Percentiles rank a stretch among this genome's conserved stretches.
Conservation (phyloP, 139 green algal genomes). For the Pseudopediastrum boryanum region DNA sequence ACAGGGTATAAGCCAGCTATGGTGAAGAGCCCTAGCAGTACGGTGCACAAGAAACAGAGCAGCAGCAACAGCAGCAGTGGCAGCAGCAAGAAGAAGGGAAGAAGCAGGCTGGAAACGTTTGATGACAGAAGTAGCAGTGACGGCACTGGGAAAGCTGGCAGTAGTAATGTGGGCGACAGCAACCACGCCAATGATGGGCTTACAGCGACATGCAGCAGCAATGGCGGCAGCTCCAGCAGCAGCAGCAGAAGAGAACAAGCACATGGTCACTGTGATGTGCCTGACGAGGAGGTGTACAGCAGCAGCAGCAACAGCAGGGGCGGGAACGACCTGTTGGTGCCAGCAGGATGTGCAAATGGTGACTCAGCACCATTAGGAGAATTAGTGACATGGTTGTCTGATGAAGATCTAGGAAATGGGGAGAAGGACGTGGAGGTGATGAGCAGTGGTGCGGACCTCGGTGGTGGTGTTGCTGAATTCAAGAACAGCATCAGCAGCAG, state of each 20-base stretch:
- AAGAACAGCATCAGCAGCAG: constrained; percentile 1
- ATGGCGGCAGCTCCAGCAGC: background rate
- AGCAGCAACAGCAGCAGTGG: constrained; percentile 9
- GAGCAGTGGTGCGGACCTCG: too few relatives aligned
- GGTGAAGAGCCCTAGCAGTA: background rate
- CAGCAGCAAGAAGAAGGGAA: too few relatives aligned
- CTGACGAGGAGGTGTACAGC: background rate
- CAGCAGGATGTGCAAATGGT: background rate
- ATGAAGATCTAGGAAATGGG: background rate
- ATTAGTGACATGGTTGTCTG: background rate
- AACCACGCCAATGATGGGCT: background rate
- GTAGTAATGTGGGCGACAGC: background rate
- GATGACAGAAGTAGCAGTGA: too few relatives aligned
- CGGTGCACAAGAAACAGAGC: too few relatives aligned
- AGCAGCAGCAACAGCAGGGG: background rate
- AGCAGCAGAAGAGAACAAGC: background rate
- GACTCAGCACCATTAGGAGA: background rate
- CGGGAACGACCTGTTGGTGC: background rate
- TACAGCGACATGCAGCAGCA: too few relatives aligned
- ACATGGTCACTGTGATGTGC: background rate
- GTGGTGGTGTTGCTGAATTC: too few relatives aligned
- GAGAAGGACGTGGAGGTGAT: too few relatives aligned
- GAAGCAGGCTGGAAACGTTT: too few relatives aligned
- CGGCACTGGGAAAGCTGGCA: too few relatives aligned
- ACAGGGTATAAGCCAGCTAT: background rate